A percentile compares a stretch with the other conserved stretches of the same genome.
phyloP scores from a whole-genome alignment of 1,139 yeast genomes.

The Pichia sp. region DNA sequence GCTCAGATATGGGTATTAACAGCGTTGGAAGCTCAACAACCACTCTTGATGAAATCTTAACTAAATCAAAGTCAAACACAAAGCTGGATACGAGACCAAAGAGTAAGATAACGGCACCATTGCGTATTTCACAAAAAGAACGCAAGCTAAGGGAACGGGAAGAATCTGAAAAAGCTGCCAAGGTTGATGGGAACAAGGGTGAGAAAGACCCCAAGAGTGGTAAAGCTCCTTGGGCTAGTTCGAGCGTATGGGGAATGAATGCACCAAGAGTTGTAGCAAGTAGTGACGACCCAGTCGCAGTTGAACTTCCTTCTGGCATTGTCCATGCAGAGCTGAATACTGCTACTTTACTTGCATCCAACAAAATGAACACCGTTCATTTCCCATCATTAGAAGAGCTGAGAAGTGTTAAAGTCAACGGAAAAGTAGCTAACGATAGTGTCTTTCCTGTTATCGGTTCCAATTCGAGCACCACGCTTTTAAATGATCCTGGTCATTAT shows the following conservation, averaged over 20 bases:
- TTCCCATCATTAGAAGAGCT: constrained; percentile 21
- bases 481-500: background rate
- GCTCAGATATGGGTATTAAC: background rate
- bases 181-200: background rate
- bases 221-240: constrained; percentile 8
- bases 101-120: constrained; percentile 8
- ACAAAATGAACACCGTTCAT: constrained; percentile 18
- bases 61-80: constrained; percentile 1
- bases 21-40: background rate
- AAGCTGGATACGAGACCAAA: constrained; percentile 8
- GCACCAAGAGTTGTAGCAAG: constrained; percentile 14
- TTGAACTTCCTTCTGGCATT: background rate
- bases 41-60: constrained; percentile 15
- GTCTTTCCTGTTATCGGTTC: background rate
- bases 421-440: background rate
- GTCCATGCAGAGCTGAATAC: constrained; percentile 10
- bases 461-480: background rate
- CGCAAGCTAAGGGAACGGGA: constrained; percentile 36
- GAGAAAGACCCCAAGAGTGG: background rate
- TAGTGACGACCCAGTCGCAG: background rate
- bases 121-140: constrained; percentile 29
- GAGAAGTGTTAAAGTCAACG: constrained; percentile 9
- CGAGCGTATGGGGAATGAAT: constrained; percentile 15
- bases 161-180: constrained; percentile 36
- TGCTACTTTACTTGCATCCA: constrained; percentile 19